phyloP scores from a whole-genome alignment of 2,329 filamentous ascomycete species.

The Blastomyces gilchristii region DNA sequence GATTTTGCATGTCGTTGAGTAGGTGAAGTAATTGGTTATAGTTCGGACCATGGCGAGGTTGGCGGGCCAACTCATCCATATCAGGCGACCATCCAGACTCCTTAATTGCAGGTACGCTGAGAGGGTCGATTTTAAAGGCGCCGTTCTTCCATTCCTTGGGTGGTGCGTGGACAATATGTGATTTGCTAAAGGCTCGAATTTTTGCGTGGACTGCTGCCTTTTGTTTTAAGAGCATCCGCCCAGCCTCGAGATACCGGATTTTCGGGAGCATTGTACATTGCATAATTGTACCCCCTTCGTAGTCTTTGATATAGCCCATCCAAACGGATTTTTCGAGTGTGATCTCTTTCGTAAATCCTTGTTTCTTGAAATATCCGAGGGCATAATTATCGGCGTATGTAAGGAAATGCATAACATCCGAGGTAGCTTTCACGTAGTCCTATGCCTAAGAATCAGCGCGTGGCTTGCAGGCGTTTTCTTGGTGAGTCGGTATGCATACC shows the following conservation, averaged over 20 bases:
- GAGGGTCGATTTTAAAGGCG: slow-evolving; percentile 65
- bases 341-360: slow-evolving; percentile 98
- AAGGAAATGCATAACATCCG: slow-evolving; percentile 94
- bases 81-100: slow-evolving; percentile 90
- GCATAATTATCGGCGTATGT: slow-evolving; percentile 99
- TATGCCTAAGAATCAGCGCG: slow-evolving; percentile 18
- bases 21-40: slow-evolving; percentile 90
- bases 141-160: slow-evolving; percentile 78
- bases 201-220: slow-evolving; percentile 93
- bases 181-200: slow-evolving; percentile 81
- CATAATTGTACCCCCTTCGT: slow-evolving; percentile 98
- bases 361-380: slow-evolving; percentile 98
- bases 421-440: slow-evolving; percentile 94
- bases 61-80: slow-evolving; percentile 93
- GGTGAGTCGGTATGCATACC: slow-evolving; percentile 28
- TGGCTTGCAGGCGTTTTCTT: neutral
- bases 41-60: slow-evolving; percentile 90
- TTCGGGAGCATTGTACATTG: slow-evolving; percentile 95
- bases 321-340: slow-evolving; percentile 79
- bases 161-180: slow-evolving; percentile 74
- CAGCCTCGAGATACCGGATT: slow-evolving; percentile 85
- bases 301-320: slow-evolving; percentile 99
- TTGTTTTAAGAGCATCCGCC: slow-evolving; percentile 91
- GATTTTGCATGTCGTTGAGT: slow-evolving; percentile 90
- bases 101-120: slow-evolving; percentile 78